phyloP scores from a whole-genome alignment of 2,329 filamentous ascomycete genomes.

The Ascocoryne sarcoides region DNA sequence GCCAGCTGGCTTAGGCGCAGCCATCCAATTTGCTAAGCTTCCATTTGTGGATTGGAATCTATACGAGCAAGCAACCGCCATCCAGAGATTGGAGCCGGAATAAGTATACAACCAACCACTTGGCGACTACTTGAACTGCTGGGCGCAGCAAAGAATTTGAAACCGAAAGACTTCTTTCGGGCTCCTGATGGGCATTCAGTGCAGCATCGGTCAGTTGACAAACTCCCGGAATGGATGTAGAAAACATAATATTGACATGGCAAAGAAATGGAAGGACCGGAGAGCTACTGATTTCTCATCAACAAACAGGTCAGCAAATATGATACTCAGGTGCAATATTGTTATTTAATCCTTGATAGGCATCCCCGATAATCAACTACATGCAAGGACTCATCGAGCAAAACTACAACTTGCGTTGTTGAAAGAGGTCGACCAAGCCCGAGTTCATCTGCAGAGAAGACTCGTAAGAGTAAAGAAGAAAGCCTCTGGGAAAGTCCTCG shows the following conservation, averaged over 20 bases:
- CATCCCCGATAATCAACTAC: background rate
- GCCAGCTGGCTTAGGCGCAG: background rate
- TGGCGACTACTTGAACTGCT: background rate
- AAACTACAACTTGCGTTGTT: background rate
- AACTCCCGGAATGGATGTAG: background rate
- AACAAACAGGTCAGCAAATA: background rate
- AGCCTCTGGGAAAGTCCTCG: background rate
- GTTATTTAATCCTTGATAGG: no score
- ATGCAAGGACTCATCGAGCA: background rate
- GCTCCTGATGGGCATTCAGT: background rate
- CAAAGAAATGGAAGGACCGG: background rate
- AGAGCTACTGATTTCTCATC: background rate
- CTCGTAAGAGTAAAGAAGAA: background rate
- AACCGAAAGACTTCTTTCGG: background rate
- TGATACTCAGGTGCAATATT: no score
- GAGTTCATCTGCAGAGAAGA: background rate
- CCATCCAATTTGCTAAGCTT: background rate
- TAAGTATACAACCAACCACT: background rate
- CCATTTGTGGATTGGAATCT: background rate
- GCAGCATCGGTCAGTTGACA: background rate
- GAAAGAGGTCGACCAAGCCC: background rate
- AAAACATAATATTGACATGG: constrained; percentile 1
- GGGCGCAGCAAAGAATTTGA: background rate
- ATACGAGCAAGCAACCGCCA: background rate
- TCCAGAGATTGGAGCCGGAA: background rate